A percentile compares a stretch with the other conserved stretches of the same genome.
phyloP scores from a whole-genome alignment of 2,329 filamentous ascomycete genomes.

The Botrytis galanthina region DNA sequence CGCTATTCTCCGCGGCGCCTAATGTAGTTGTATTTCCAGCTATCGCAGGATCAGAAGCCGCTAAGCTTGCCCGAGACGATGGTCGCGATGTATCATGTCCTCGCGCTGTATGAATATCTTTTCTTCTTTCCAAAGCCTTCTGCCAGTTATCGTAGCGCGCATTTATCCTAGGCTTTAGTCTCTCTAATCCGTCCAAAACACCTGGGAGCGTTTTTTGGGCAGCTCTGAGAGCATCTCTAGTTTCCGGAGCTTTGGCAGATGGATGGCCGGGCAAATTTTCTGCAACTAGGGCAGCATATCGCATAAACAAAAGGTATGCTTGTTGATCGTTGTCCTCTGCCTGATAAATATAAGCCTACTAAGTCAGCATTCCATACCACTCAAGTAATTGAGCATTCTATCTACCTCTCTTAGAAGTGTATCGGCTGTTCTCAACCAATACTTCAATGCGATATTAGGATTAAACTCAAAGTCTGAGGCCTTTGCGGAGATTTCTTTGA shows the following conservation, averaged over 20 bases:
- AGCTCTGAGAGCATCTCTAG: conserved; percentile 50
- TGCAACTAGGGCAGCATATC: conserved; percentile 82
- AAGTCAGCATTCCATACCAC: conserved; percentile 19
- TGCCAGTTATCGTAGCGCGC: conserved; percentile 67
- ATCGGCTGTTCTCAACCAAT: conserved; percentile 79
- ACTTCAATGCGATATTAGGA: conserved; percentile 68
- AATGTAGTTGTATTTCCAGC: conserved; percentile 58
- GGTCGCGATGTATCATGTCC: conserved; percentile 22
- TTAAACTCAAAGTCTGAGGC: conserved; percentile 83
- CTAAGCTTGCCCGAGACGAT: conserved; percentile 31
- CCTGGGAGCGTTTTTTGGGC: conserved; percentile 61
- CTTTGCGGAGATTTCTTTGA: conserved; percentile 72
- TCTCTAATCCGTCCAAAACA: conserved; percentile 61
- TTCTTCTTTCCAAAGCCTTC: conserved; percentile 47
- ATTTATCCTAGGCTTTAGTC: conserved; percentile 75
- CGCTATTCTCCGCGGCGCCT: conserved; percentile 67
- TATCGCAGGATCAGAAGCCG: conserved; percentile 60
- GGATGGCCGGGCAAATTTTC: conserved; percentile 74
- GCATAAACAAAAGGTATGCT: conserved; percentile 86
- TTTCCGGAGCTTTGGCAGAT: conserved; percentile 64
- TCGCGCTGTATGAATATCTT: conserved; percentile 27
- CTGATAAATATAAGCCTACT: conserved; percentile 78
- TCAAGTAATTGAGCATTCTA: conserved; percentile 19
- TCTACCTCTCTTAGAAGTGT: conserved; percentile 77
- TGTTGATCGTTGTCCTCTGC: conserved; percentile 82